Evolutionary conservation across 2,329 filamentous ascomycete species (phyloP).

Genomic region (Gaeumannomyces tritici): DNA sequence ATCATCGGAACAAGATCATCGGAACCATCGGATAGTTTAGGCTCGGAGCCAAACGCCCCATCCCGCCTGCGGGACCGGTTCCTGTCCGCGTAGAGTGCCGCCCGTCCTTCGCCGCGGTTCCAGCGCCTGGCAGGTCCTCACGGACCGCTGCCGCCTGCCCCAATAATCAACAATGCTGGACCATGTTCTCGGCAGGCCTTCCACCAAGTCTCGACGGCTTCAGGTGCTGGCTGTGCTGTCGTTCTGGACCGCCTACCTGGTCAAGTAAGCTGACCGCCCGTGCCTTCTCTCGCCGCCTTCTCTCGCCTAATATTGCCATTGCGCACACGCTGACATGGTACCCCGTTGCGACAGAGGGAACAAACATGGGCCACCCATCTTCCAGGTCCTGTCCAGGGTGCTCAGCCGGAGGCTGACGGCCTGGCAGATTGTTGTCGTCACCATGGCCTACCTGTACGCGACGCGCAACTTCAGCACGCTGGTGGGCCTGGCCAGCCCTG

Average conservation of each 20-base stretch:
- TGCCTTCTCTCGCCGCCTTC: background rate
- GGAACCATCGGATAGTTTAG: background rate
- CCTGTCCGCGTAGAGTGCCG: background rate
- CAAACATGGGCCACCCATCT: slow-evolving; percentile 74
- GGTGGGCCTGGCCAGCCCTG: slow-evolving; percentile 80
- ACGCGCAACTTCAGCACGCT: slow-evolving; percentile 91
- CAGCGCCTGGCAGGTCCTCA: background rate
- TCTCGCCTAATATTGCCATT: no score
- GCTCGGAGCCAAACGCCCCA: background rate
- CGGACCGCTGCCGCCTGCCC: no score
- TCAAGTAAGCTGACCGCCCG: slow-evolving; percentile 44
- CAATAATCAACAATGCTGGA: slow-evolving; percentile 54
- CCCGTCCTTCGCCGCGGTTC: background rate
- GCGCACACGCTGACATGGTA: background rate
- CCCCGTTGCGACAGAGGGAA: slow-evolving; percentile 53
- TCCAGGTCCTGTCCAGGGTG: slow-evolving; percentile 61
- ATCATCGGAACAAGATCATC: background rate
- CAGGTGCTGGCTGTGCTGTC: slow-evolving; percentile 86
- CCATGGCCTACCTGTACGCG: slow-evolving; percentile 84
- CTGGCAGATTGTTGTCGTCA: slow-evolving; percentile 83
- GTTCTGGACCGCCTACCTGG: slow-evolving; percentile 83
- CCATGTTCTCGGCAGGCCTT: slow-evolving; percentile 85
- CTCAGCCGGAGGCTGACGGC: slow-evolving; percentile 65
- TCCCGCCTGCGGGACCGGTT: background rate
- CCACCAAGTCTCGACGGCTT: slow-evolving; percentile 80